These are phyloP conservation scores for Alloteropsis semialata DNA, from an alignment of 176 grass and related monocot genomes.

Conservation along the genomic window DNA sequence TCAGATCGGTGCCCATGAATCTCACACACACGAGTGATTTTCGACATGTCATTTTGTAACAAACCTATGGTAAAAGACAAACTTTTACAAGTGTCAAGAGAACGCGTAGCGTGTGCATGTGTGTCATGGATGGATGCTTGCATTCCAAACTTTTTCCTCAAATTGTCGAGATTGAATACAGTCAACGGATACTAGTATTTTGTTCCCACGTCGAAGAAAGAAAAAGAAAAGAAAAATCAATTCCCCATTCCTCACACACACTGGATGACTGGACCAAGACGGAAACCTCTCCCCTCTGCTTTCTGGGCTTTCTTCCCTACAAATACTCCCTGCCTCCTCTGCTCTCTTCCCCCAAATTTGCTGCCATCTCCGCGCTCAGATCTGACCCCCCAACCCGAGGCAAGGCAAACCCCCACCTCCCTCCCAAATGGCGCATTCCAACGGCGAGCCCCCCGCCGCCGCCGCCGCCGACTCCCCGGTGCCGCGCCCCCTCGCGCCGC, in stretches of 20 bases:
- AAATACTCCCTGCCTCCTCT: constrained; percentile 24
- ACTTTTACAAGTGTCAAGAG: no score
- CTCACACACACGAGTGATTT: no score
- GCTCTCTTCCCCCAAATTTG: neutral
- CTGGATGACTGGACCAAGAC: neutral
- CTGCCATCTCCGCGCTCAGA: constrained; percentile 1
- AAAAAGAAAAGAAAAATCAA: neutral
- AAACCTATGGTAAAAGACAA: no score
- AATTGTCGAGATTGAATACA: no score
- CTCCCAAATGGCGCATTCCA: constrained; percentile 36
- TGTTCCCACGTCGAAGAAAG: neutral
- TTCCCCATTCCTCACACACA: neutral
- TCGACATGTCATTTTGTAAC: no score
- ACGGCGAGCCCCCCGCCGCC: neutral
- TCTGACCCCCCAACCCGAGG: neutral
- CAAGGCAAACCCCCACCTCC: neutral
- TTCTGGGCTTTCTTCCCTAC: constrained; percentile 26
- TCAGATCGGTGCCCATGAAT: no score
- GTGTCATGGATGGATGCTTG: no score
- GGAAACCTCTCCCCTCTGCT: neutral
- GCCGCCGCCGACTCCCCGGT: neutral
- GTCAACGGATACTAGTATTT: no score
- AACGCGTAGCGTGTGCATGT: no score
- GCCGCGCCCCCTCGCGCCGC: constrained; percentile 23
- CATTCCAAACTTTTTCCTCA: no score